Base-by-base conservation (phyloP, 2,329 filamentous ascomycete species). In the Seiridium unicorne region DNA sequence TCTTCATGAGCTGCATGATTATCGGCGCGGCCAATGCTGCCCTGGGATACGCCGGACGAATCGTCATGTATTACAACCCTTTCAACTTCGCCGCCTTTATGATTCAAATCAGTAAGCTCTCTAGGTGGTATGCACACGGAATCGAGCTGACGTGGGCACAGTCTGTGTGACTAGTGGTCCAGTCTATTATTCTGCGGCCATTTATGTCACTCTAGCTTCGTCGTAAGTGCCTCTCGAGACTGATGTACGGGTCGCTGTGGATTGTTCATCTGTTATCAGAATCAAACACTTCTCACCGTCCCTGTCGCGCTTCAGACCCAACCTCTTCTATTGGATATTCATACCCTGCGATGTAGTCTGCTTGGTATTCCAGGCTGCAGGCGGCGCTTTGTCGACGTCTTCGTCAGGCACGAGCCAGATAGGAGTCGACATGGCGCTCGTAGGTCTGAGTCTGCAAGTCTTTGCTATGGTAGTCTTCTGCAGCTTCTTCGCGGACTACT, bases 181-280 rank as follows among this genome's bases (percentile, higher is more conserved):
- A 8, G 82, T 84, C 58, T 86, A 84, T 70, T 80, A 83, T 66
- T 80, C 84, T 35, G 88, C 87, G 0, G 85, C 85, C 61, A 86
- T 90, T 68, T 91, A 90, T 70, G 81, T 90, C 58, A 88, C 84
- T 36, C 78, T 89, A 36, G 75, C 75, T n/a, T 68, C 73, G 58
- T 70, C 76, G 71, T 72, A 57, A 62, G 70, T 67, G 32, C 10
- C 10, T 32, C 10, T 34, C 7, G 18, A 10, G 32, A 26, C n/a
- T 10, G 9, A 6, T 1, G 3, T 5, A 31, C n/a, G 5, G 26
- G n/a, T 3, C n/a, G n/a, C 26, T 26, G 34, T 35, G 18, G 8
- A 34, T 58, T 36, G 55, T 32, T 18, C 3, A 2, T 42, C 18
- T 74, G 7, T 74, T 79, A 60, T 65, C 69, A 44, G 74, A 70